phyloP scores from a whole-genome alignment of 2,329 filamentous ascomycete genomes.

The Teratosphaeria pseudoeucalypti region DNA sequence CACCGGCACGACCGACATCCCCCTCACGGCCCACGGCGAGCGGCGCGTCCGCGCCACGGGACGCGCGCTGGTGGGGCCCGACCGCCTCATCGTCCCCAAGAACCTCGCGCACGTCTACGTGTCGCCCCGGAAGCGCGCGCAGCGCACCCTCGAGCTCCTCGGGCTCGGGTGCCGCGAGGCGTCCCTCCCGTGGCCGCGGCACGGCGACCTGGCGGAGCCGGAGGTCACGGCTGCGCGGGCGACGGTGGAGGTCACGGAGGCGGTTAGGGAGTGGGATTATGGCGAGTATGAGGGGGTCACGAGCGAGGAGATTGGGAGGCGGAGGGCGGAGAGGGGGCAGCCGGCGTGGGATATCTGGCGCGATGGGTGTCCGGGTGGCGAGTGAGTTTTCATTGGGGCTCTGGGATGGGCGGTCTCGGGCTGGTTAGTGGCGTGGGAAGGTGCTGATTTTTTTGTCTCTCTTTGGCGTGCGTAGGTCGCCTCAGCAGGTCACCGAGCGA shows the following conservation, averaged over 20 bases:
- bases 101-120: slow-evolving; percentile 86
- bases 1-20: slow-evolving; percentile 74
- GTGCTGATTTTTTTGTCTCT: not conserved
- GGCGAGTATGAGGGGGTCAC: slow-evolving; percentile 52
- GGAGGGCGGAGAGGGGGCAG: slow-evolving; percentile 36
- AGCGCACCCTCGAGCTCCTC: slow-evolving; percentile 81
- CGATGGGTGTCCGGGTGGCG: slow-evolving; percentile 72
- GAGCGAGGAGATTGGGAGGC: slow-evolving; percentile 39
- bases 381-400: slow-evolving; percentile 26
- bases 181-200: slow-evolving; percentile 53
- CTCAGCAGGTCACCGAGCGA: slow-evolving; percentile 59
- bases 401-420: not conserved
- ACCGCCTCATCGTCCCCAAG: slow-evolving; percentile 72
- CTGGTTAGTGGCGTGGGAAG: not conserved
- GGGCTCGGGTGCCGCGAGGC: slow-evolving; percentile 53
- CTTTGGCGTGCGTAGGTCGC: slow-evolving; percentile 40
- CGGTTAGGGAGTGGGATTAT: slow-evolving; percentile 52
- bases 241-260: slow-evolving; percentile 40
- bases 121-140: slow-evolving; percentile 73
- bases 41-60: slow-evolving; percentile 54
- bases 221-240: slow-evolving; percentile 23
- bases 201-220: slow-evolving; percentile 19
- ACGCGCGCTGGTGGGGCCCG: slow-evolving; percentile 69
- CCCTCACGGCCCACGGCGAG: slow-evolving; percentile 67
- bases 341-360: slow-evolving; percentile 77